Evolutionary conservation across 1,284 basidiomycete species (phyloP).

Genomic region (Phylloporus sp.): DNA sequence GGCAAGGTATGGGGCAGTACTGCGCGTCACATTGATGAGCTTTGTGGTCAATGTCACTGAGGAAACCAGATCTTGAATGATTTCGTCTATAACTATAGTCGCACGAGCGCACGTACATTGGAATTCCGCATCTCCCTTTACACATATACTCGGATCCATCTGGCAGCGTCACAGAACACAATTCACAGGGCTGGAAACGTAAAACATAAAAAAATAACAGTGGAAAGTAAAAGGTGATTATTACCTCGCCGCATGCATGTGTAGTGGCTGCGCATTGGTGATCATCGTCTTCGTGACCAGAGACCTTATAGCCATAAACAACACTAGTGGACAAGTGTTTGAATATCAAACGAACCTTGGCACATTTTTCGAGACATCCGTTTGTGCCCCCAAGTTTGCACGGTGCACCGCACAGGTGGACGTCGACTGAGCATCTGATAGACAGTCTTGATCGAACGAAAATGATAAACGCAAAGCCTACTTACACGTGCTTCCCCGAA

Average conservation of each 20-base stretch:
- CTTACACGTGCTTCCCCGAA: constrained; percentile 59
- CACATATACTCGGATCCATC: no score
- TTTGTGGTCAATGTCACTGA: constrained; percentile 54
- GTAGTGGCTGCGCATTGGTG: constrained; percentile 59
- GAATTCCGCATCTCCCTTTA: background rate
- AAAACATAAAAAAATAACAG: constrained; percentile 1
- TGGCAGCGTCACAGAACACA: no score
- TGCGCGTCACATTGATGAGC: constrained; percentile 56
- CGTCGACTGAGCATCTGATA: constrained; percentile 53
- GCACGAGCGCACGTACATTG: background rate
- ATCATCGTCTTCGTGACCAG: constrained; percentile 51
- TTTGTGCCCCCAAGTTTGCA: constrained; percentile 52
- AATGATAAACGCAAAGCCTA: background rate
- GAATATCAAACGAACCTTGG: constrained; percentile 46
- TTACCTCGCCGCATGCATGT: constrained; percentile 64
- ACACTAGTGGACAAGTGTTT: constrained; percentile 18
- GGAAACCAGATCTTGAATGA: background rate
- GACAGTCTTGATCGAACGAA: background rate
- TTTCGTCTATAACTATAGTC: background rate
- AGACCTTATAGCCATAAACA: constrained; percentile 39
- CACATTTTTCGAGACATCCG: constrained; percentile 58
- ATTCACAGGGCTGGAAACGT: background rate
- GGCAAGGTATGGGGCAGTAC: constrained; percentile 59
- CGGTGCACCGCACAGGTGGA: constrained; percentile 55
- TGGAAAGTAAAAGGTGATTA: constrained; percentile 6